A percentile compares a stretch with the other conserved stretches of the same genome.
These are phyloP conservation scores for Zygosaccharomyces bailii DNA, from an alignment of 805 yeast genomes.

Conservation along the genomic window DNA sequence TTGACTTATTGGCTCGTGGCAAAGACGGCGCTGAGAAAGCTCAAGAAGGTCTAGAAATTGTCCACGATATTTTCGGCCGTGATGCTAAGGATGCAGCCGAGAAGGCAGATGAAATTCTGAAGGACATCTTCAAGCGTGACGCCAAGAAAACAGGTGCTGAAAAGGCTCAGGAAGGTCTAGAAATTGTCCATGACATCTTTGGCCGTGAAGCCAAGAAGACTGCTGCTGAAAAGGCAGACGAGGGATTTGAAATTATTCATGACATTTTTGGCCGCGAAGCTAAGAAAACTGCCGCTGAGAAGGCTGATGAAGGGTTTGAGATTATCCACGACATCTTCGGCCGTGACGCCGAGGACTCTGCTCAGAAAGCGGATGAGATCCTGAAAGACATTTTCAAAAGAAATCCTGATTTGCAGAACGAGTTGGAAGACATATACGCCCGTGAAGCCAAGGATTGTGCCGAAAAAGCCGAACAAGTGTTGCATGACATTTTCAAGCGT, in stretches of 20 bases:
- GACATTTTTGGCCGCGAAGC: slow-evolving; percentile 3
- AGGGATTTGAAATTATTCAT: not conserved
- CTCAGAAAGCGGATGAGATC: not conserved
- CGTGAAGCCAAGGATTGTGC: too few species aligned
- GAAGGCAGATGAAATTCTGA: not conserved
- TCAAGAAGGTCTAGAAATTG: not conserved
- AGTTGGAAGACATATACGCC: too few species aligned
- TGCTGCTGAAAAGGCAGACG: not conserved
- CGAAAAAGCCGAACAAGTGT: too few species aligned
- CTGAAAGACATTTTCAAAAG: slow-evolving; percentile 1
- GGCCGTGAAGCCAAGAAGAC: not conserved
- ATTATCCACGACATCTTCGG: not conserved
- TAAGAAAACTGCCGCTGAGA: not conserved
- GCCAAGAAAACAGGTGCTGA: slow-evolving; percentile 1
- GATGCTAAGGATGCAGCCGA: not conserved
- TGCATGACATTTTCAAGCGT: too few species aligned
- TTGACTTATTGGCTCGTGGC: not conserved
- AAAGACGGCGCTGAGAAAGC: slow-evolving; percentile 1
- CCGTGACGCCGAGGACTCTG: too few species aligned
- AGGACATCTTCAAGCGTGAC: slow-evolving; percentile 4
- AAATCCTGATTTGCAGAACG: too few species aligned
- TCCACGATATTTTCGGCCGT: not conserved
- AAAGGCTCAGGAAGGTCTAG: not conserved
- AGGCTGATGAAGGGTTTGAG: not conserved
- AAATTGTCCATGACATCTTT: not conserved